Percentiles rank a stretch among this genome's conserved stretches.
Conservation (phyloP, 78 protist genomes). For the Paratrimastix pyriformis region DNA sequence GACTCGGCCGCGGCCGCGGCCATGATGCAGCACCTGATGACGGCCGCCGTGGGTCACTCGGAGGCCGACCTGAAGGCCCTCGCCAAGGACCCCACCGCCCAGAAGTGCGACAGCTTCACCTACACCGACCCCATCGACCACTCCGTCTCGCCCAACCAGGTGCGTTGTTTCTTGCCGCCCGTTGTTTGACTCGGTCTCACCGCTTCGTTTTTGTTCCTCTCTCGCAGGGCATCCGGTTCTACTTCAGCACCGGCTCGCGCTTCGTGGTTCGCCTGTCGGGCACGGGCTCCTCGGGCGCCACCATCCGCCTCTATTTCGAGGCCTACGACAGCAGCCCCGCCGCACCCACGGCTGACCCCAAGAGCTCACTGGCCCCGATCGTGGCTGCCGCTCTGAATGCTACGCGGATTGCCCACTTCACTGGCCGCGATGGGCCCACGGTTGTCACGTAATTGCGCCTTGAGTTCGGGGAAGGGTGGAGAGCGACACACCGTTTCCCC, state of each 20-base stretch:
- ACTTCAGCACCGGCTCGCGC: slow-evolving; percentile 74
- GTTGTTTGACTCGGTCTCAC: neutral
- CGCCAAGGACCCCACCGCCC: neutral
- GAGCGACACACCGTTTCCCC: too few relatives aligned
- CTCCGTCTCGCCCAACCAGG: slow-evolving; percentile 38
- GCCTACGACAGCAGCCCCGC: slow-evolving; percentile 33
- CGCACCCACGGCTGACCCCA: neutral
- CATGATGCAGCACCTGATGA: slow-evolving; percentile 1
- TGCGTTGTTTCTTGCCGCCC: neutral
- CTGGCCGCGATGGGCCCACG: too few relatives aligned
- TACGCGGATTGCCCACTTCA: too few relatives aligned
- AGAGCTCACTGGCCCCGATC: too few relatives aligned
- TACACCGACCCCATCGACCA: slow-evolving; percentile 82
- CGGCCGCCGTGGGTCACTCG: neutral
- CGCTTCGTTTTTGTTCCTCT: neutral
- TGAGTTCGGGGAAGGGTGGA: too few relatives aligned
- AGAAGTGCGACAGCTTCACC: slow-evolving; percentile 57
- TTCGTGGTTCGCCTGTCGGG: slow-evolving; percentile 80
- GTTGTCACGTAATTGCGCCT: too few relatives aligned
- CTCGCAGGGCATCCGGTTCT: slow-evolving; percentile 73
- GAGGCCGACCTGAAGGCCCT: too few relatives aligned
- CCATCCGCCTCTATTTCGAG: slow-evolving; percentile 84
- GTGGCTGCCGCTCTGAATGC: too few relatives aligned
- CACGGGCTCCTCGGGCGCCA: slow-evolving; percentile 82
- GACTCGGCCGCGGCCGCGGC: slow-evolving; percentile 24